Evolutionary conservation across 169 alveolate species (phyloP), one percentile per base, ranked within the genome.

Genomic region (Plasmodium sp.): DNA sequence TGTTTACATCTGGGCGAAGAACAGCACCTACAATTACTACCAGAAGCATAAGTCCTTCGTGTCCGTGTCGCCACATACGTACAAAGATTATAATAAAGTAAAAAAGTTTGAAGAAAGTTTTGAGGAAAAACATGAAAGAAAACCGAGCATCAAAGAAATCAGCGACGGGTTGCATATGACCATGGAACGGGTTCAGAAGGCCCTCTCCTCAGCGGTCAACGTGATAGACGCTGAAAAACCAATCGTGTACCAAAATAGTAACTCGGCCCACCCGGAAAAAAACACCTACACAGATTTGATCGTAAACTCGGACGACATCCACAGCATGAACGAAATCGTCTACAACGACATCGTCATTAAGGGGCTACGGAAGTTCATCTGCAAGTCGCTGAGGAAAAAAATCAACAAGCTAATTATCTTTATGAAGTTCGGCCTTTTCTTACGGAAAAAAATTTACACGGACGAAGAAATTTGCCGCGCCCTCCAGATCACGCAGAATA

Each of bases 1-100:
- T 81, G 94, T 90, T 3, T 90, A 90, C 83, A 79, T 90, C 45
- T 90, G 94, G 94, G 94, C 91, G 14, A 90, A 90, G 81, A 90
- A 90, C 51, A 90, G 94, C 83, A 90, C 94, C 12, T 90, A 90
- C 39, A 90, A 90, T 90, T 90, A 90, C 22, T 90, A 90, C 62
- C 94, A 90, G 77, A 90, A 90, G 34, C 94, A 90, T 54, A 90
- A 90, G 36, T 74, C 94, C n/a, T 90, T 90, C 83, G 48, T 90
- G 12, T 71, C 94, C 41, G 75, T 90, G 22, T 90, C 94, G 5
- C 71, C 94, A 58, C 91, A 79, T 62, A 90, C 94, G 6, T 90
- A 90, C 83, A 79, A 71, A 10, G 94, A 90, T 62, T 90, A 90
- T 62, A 90, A 74, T 74, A 90, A 90, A 36, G 67, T 90, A 3